Base-by-base conservation (phyloP, 202 grass and related monocot genomes). In the Panicum hallii region DNA sequence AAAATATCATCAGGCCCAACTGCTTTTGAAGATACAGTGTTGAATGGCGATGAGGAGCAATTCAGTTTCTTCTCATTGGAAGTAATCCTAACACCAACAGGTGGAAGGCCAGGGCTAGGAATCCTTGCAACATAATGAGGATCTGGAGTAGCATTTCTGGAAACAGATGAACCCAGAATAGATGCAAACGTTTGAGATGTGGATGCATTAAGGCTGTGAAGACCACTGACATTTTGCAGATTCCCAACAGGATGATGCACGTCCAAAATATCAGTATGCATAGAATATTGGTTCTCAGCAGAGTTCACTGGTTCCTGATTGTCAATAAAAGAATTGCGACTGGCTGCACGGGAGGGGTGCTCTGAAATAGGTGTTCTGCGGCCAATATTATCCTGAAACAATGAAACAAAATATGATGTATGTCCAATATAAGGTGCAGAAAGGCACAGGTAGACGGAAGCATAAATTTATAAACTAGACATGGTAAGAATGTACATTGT, bases 1-100 rank as follows among this genome's bases (percentile, higher is more conserved):
- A 94, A 90, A 87, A 97, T 85, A 90, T 97, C 84, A 90, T 89
- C 94, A 66, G 92, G 58, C 69, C 92, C 94, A 17, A 76, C 74
- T 83, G 81, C 82, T 84, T 81, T 89, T 61, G 93, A 91, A 49
- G 90, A 84, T 70, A 70, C 50, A 50, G 65, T 85, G 58, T 86
- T 97, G 83, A 92, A 97, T 69, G 90, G 86, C 11, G 86, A 85
- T 48, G 88, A 80, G n/a, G 85, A 88, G 55, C 66, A 57, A 67
- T 89, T 92, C 22, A 83, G 22, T 79, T 94, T 93, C 70, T 87
- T 86, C 23, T 89, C 92, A 84, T 88, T 82, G 34, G 88, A 58
- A 75, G 67, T 78, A 74, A 90, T 76, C 66, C 88, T 94, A 80
- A 84, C 72, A 22, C 92, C 92, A 74, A 97, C 87, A 87, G 89